Base-by-base conservation (phyloP, 1,284 basidiomycete species). In the Trichosporon coremiiforme region DNA sequence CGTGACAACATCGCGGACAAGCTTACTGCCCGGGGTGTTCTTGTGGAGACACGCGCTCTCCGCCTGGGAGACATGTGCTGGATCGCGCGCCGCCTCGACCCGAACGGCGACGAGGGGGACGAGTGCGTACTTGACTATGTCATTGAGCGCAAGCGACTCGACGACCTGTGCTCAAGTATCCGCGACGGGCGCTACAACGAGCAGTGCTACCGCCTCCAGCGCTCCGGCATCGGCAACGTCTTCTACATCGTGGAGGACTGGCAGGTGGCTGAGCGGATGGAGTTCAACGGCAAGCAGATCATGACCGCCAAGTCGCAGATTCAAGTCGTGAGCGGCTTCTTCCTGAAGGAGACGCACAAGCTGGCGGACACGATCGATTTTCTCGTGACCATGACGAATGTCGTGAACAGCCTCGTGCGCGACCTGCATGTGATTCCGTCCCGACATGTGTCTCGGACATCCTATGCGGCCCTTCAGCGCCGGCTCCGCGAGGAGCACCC, bases 231-330 rank as follows among this genome's bases (percentile, higher is more conserved):
- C 29, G 77, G 79, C 29, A 79, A 86, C 66, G 81, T 87, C 55
- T 85, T 86, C 70, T 88, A 88, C 76, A 79, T 88, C 35, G 84
- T 88, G 64, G 87, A 88, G 75, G 85, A 86, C 68, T 85, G 83
- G 77, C 84, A 87, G 70, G 78, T 80, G 1, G 76, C 82, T 10
- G 74, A 78, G 41, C 68, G 73, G n/a, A 79, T 80, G 75, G 76
- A 79, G 29, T 75, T 77, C 65, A 75, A 78, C 69, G 77, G 75
- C 35, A 74, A 77, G 50, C 73, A 77, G 70, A 82, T 85, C 67
- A 81, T 82, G 71, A 85, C 84, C 0, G 81, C 82, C 35, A 81
- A 84, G 70, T 86, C 86, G 15, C 86, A 86, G 71, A 84, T 86
- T 4, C 87, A 87, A 73, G 81, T 88, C 38, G 82, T 86, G 64